These are phyloP conservation scores for Colletotrichum sp. DNA, from an alignment of 2,329 filamentous ascomycete genomes.

Conservation along the genomic window DNA sequence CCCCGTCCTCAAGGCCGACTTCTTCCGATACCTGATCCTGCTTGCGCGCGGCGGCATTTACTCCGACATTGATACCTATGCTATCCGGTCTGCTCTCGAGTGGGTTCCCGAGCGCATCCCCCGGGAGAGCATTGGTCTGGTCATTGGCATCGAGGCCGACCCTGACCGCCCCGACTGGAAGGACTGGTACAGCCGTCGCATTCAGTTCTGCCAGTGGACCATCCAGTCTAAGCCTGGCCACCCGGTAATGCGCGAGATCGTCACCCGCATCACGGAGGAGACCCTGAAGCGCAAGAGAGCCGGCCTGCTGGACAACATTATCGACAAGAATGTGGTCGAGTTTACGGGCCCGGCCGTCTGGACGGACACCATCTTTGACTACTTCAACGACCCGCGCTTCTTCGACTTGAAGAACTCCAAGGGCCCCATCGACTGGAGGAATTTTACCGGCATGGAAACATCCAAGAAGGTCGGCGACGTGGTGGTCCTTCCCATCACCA, in stretches of 20 bases:
- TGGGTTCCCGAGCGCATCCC: conserved; percentile 87
- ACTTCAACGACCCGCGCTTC: conserved; percentile 89
- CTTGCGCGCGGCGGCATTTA: conserved; percentile 72
- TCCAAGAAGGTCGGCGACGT: conserved; percentile 93
- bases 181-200: conserved; percentile 93
- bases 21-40: conserved; percentile 76
- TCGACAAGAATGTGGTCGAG: conserved; percentile 81
- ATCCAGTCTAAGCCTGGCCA: conserved; percentile 96
- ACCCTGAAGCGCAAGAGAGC: conserved; percentile 75
- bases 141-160: conserved; percentile 96
- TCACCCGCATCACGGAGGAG: conserved; percentile 83
- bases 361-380: conserved; percentile 91
- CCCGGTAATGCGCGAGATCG: conserved; percentile 86
- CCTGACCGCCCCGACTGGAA: conserved; percentile 92
- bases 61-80: conserved; percentile 89
- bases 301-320: conserved; percentile 63
- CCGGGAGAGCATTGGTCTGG: conserved; percentile 78
- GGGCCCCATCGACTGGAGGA: conserved; percentile 79
- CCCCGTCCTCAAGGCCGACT: conserved; percentile 79
- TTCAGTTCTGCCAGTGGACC: conserved; percentile 99
- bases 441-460: conserved; percentile 86
- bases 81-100: conserved; percentile 80
- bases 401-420: conserved; percentile 79
- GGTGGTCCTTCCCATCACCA: conserved; percentile 91
- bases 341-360: conserved; percentile 94